Evolutionary conservation across 139 green algal species (phyloP).

Genomic region (Tetradesmus obliquus): DNA sequence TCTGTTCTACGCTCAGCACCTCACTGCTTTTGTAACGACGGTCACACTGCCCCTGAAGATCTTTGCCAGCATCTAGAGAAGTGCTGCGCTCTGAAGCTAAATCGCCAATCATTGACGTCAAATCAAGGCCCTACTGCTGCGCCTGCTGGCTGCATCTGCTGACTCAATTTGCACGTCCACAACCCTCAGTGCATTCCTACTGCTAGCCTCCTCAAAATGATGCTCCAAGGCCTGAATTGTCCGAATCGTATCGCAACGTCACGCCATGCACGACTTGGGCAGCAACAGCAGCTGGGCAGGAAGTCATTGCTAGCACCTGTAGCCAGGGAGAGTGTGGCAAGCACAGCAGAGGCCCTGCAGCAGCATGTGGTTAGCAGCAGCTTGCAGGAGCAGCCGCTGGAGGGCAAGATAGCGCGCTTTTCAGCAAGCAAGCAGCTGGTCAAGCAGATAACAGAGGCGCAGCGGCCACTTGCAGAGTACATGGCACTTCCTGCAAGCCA

Average conservation of each 20-base stretch:
- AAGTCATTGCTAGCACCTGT: neutral
- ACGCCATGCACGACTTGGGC: neutral
- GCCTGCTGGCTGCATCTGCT: neutral
- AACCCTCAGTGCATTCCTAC: neutral
- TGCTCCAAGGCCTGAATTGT: neutral
- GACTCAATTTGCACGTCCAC: neutral
- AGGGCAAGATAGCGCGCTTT: constrained; percentile 32
- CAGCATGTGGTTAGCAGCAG: neutral
- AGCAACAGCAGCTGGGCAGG: neutral
- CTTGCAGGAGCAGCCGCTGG: neutral
- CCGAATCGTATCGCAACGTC: neutral
- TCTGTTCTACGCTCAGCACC: neutral
- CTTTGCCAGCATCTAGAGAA: neutral
- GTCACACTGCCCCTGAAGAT: neutral
- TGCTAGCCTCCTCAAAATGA: neutral
- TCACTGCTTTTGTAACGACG: neutral
- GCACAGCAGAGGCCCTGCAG: constrained; percentile 6
- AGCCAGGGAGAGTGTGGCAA: neutral
- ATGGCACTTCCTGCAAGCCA: constrained; percentile 90
- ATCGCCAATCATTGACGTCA: neutral
- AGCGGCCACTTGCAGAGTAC: constrained; percentile 74
- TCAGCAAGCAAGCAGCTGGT: constrained; percentile 30
- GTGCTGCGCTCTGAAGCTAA: neutral
- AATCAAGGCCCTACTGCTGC: neutral
- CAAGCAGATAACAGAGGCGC: constrained; percentile 10